Evolutionary conservation across 192 early-diverging fungal genomes (phyloP), one percentile per base, ranked within the genome.

Genomic region (Coemansia sp.): DNA sequence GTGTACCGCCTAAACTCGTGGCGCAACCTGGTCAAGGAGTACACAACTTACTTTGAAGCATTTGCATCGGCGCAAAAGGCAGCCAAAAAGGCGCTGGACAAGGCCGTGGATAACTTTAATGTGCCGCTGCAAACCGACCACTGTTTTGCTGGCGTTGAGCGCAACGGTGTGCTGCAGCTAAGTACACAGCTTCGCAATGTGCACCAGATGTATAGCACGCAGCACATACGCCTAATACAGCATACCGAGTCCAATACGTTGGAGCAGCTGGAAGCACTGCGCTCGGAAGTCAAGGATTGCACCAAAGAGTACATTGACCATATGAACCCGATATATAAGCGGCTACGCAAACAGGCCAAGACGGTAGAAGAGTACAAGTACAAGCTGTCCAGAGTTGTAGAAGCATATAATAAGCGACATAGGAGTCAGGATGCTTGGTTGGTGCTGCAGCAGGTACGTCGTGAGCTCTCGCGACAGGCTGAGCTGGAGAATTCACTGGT

Each of bases 261-360:
- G 49, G 46, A 39, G 33, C 57, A 58, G 41, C 62, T 72, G 7
- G 62, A 61, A 9, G 10, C 45, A 15, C 50, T 72, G 58, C 61
- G 69, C 13, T 14, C 21, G 0, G 70, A 72, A 16, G 58, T 72
- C 58, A 72, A 72, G 55, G 63, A 64, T 50, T 65, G 61, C 41
- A 31, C 61, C 11, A 72, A 65, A 31, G 57, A 53, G 55, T 72
- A 72, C 30, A 54, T 46, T 4, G 70, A 72, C 53, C 70, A 72
- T 41, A 41, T 72, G 38, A 63, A 41, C 3, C 70, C 70, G 16
- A 65, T 72, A 13, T 72, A 72, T 55, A 30, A 39, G 15, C 58
- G 62, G 55, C 70, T 72, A 44, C 61, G 70, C 43, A 65, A 65
- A 46, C 70, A 72, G 57, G 70, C 63, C 44, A 72, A 61, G 51